phyloP scores from a whole-genome alignment of 1,139 yeast species.

The Suhomyces choctaworum region DNA sequence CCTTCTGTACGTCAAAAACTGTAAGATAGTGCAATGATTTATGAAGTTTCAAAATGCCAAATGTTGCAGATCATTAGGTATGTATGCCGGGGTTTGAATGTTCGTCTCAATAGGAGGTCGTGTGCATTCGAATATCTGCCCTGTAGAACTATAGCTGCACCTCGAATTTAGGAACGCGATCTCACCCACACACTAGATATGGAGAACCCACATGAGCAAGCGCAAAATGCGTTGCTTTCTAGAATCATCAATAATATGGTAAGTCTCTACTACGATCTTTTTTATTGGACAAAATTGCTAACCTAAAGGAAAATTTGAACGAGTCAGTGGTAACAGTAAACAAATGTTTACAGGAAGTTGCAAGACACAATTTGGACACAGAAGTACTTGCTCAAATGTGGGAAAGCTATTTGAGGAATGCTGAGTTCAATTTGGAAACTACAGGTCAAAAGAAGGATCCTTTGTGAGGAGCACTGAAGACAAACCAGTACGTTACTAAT shows the following conservation, averaged over 20 bases:
- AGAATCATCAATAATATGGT: slow-evolving; percentile 78
- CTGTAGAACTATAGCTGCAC: too few relatives aligned
- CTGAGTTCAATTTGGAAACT: slow-evolving; percentile 70
- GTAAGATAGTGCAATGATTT: too few relatives aligned
- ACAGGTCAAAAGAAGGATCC: slow-evolving; percentile 67
- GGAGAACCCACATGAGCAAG: slow-evolving; percentile 92
- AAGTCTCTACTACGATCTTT: slow-evolving; percentile 28
- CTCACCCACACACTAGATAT: slow-evolving; percentile 27
- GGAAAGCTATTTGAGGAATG: slow-evolving; percentile 73
- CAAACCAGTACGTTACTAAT: too few relatives aligned
- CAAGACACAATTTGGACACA: slow-evolving; percentile 65
- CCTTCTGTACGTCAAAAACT: too few relatives aligned
- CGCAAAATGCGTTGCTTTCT: slow-evolving; percentile 73
- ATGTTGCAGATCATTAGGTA: too few relatives aligned
- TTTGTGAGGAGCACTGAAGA: slow-evolving; percentile 30
- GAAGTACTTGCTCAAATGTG: slow-evolving; percentile 80
- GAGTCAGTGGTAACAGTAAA: slow-evolving; percentile 70
- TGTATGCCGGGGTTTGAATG: too few relatives aligned
- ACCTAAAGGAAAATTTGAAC: slow-evolving; percentile 59
- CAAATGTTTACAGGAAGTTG: slow-evolving; percentile 58
- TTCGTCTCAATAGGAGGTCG: too few relatives aligned
- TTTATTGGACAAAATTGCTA: slow-evolving; percentile 6
- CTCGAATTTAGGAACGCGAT: slow-evolving; percentile 1
- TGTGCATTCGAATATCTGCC: too few relatives aligned
- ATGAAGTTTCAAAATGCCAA: too few relatives aligned